Percentiles rank a stretch among this genome's conserved stretches.
Evolutionary conservation across 2,329 filamentous ascomycete genomes (phyloP).

Genomic region (Teratosphaeria pseudoeucalypti): DNA sequence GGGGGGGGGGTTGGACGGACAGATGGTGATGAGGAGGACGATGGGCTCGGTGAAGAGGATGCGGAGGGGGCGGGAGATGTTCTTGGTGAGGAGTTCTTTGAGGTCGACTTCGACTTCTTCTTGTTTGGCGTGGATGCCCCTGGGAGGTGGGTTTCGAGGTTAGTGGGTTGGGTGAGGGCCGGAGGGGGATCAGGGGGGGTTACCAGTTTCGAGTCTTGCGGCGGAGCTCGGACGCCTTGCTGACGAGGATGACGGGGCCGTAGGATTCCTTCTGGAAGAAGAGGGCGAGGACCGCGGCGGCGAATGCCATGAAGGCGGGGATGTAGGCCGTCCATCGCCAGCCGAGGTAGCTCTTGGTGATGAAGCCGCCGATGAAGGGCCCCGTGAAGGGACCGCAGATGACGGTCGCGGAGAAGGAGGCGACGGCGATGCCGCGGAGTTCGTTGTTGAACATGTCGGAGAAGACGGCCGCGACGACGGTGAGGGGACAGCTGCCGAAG

Average conservation of each 20-base stretch:
- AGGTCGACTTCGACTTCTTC: constrained; percentile 30
- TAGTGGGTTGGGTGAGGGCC: no score
- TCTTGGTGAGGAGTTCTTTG: constrained; percentile 27
- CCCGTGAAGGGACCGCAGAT: constrained; percentile 12
- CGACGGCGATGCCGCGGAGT: constrained; percentile 24
- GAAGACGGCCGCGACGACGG: constrained; percentile 40
- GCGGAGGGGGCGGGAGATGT: constrained; percentile 32
- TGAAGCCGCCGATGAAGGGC: constrained; percentile 24
- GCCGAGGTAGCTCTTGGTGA: constrained; percentile 23
- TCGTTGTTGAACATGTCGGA: constrained; percentile 26
- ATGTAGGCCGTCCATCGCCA: constrained; percentile 46
- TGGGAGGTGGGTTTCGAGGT: no score
- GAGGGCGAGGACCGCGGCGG: constrained; percentile 37
- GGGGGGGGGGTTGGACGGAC: constrained; percentile 21
- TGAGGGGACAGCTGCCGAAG: constrained; percentile 32
- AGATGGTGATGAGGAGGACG: constrained; percentile 37
- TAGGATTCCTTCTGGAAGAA: constrained; percentile 50
- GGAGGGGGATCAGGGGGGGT: no score
- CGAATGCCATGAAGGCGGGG: constrained; percentile 46
- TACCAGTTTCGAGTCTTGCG: constrained; percentile 45
- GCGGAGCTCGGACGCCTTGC: constrained; percentile 45
- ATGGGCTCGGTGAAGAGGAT: constrained; percentile 42
- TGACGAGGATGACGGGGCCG: constrained; percentile 46
- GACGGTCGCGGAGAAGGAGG: constrained; percentile 22
- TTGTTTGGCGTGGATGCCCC: constrained; percentile 47